Evolutionary conservation across 768 basidiomycete species (phyloP).

Genomic region (Cystobasidium tubakii): DNA sequence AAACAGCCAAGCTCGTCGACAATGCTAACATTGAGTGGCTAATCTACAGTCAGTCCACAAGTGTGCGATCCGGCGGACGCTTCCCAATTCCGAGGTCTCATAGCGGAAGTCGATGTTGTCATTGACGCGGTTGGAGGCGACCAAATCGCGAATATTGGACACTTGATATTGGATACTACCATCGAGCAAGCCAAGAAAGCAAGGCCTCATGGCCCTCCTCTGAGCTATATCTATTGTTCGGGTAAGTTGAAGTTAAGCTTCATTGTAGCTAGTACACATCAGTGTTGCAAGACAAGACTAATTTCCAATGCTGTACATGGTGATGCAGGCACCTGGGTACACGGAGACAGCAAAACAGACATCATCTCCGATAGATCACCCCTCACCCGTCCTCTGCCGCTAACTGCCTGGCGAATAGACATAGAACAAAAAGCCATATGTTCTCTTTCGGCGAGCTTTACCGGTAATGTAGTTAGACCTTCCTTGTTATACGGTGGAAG

Average conservation of each 20-base stretch:
- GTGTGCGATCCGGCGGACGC: conserved; percentile 19
- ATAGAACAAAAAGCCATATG: conserved; percentile 27
- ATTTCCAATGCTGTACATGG: too few species aligned
- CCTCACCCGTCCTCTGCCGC: background rate
- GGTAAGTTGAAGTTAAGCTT: background rate
- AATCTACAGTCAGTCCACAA: background rate
- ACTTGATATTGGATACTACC: conserved; percentile 9
- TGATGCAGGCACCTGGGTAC: conserved; percentile 25
- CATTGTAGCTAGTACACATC: background rate
- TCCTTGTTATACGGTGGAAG: conserved; percentile 17
- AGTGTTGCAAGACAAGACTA: too few species aligned
- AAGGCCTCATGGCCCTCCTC: conserved; percentile 25
- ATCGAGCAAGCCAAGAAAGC: conserved; percentile 17
- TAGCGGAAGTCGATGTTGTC: conserved; percentile 30
- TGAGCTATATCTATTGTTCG: conserved; percentile 31
- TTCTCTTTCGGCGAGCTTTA: background rate
- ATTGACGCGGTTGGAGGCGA: conserved; percentile 26
- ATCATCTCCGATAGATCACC: conserved; percentile 21
- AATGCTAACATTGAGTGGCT: too few species aligned
- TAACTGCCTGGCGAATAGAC: conserved; percentile 20
- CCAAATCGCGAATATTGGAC: conserved; percentile 12
- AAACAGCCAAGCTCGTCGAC: too few species aligned
- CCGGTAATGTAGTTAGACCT: conserved; percentile 27
- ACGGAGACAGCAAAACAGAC: conserved; percentile 20
- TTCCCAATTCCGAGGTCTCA: background rate